These are phyloP conservation scores for Brettanomyces sp. DNA, from an alignment of 805 yeast species.

Conservation along the genomic window DNA sequence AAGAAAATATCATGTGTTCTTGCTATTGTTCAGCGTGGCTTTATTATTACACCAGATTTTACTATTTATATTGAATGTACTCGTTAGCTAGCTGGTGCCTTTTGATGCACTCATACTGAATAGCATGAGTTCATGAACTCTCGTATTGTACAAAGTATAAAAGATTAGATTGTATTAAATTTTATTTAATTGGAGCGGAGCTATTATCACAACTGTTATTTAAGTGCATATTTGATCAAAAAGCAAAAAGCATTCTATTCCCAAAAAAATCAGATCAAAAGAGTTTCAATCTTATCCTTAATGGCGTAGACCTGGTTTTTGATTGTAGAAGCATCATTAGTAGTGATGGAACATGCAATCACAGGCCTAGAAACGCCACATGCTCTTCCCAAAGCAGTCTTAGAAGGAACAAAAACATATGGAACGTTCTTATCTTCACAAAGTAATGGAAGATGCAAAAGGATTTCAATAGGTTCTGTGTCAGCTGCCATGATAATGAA, in stretches of 20 bases:
- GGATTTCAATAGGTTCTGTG: conserved; percentile 97
- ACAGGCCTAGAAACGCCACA: conserved; percentile 99
- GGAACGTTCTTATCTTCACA: conserved; percentile 99
- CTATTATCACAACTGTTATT: too few relatives aligned
- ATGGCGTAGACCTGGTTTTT: conserved; percentile 94
- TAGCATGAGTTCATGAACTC: not conserved
- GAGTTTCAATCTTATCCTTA: conserved; percentile 98
- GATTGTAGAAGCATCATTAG: conserved; percentile 96
- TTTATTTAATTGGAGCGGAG: too few relatives aligned
- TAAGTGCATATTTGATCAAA: too few relatives aligned
- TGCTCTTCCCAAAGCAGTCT: conserved; percentile 98
- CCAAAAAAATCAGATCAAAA: conserved; percentile 55
- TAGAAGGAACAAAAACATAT: conserved; percentile 96
- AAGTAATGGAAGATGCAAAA: conserved; percentile 90
- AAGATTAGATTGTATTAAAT: too few relatives aligned
- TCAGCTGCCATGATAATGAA: conserved; percentile 99
- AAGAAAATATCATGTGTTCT: not conserved
- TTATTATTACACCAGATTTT: not conserved
- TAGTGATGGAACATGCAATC: conserved; percentile 95
- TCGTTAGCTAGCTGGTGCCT: not conserved
- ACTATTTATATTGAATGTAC: not conserved
- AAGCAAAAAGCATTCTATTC: not conserved
- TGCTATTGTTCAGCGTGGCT: not conserved
- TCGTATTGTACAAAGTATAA: too few relatives aligned
- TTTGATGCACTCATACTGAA: not conserved